Evolutionary conservation across 768 basidiomycete genomes (phyloP).

Genomic region (Mycena floridula): DNA sequence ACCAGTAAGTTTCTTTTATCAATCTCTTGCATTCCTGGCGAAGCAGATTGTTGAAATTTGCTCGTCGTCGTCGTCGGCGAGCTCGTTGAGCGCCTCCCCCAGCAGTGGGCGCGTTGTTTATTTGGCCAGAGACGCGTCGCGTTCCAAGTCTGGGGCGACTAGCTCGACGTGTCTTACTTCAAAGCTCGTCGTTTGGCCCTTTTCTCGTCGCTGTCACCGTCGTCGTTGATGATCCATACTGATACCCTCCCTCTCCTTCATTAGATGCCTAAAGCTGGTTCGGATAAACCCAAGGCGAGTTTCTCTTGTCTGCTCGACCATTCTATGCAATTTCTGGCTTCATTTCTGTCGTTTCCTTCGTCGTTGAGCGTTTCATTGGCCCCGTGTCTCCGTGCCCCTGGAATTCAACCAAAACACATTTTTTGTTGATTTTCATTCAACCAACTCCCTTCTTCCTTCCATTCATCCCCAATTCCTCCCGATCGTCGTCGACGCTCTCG

Average conservation of each 20-base stretch:
- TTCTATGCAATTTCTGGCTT: conserved; percentile 12
- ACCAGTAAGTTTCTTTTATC: conserved; percentile 9
- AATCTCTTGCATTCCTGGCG: conserved; percentile 7
- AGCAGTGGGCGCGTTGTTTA: conserved; percentile 19
- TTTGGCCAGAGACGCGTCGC: conserved; percentile 34
- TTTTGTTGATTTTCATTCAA: not conserved
- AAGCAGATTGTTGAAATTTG: conserved; percentile 6
- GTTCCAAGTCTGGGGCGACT: conserved; percentile 19
- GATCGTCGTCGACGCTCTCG: not conserved
- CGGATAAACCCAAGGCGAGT: conserved; percentile 48
- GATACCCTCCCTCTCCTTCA: conserved; percentile 24
- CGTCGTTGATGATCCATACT: conserved; percentile 22
- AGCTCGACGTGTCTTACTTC: conserved; percentile 10
- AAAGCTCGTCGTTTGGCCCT: conserved; percentile 4
- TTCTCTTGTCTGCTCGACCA: conserved; percentile 8
- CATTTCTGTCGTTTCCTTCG: conserved; percentile 3
- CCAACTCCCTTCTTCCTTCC: not conserved
- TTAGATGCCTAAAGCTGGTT: conserved; percentile 54
- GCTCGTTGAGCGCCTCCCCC: conserved; percentile 4
- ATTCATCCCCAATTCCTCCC: not conserved
- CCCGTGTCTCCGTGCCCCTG: not conserved
- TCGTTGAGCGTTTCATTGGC: not conserved
- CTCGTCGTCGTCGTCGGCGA: conserved; percentile 20
- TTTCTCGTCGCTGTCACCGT: conserved; percentile 25
- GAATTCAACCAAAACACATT: not conserved